Conservation (phyloP, 1,284 basidiomycete species). For the Tilletia indica region DNA sequence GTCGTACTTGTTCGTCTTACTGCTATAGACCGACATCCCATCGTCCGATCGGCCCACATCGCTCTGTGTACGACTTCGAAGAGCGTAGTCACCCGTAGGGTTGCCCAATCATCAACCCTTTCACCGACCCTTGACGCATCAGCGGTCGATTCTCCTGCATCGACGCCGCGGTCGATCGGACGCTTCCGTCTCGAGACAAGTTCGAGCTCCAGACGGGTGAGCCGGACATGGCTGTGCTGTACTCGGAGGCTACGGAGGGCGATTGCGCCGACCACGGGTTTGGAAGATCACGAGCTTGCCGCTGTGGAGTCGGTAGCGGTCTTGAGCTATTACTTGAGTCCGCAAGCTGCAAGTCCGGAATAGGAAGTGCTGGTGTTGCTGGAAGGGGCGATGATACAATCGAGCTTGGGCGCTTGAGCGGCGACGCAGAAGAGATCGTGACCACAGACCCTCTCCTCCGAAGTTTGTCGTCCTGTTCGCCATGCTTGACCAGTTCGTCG, state of each 20-base stretch:
- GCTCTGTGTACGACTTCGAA: not conserved
- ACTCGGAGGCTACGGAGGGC: slow-evolving; percentile 10
- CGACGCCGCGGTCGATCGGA: not conserved
- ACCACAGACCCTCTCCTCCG: not conserved
- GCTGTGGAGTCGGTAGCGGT: not conserved
- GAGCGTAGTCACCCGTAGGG: not conserved
- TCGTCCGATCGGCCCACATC: no score
- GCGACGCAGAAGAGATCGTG: not conserved
- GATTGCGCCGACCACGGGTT: not conserved
- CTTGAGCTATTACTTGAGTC: not conserved
- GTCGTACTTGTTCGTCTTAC: slow-evolving; percentile 10
- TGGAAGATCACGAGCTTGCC: not conserved
- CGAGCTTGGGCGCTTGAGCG: not conserved
- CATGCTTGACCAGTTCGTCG: slow-evolving; percentile 30
- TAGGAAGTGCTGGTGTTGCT: not conserved
- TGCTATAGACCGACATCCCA: no score
- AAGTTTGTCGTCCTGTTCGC: slow-evolving; percentile 16
- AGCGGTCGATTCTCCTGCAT: slow-evolving; percentile 9
- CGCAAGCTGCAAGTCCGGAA: not conserved
- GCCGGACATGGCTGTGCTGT: slow-evolving; percentile 1
- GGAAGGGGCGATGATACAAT: not conserved
- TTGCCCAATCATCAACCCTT: slow-evolving; percentile 8
- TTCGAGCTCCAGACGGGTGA: slow-evolving; percentile 12
- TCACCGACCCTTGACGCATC: not conserved
- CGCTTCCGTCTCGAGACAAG: not conserved